Percentiles rank a stretch among this genome's conserved stretches.
phyloP scores from a whole-genome alignment of 2,329 filamentous ascomycete genomes.

The Aaosphaeria pasadenensis region DNA sequence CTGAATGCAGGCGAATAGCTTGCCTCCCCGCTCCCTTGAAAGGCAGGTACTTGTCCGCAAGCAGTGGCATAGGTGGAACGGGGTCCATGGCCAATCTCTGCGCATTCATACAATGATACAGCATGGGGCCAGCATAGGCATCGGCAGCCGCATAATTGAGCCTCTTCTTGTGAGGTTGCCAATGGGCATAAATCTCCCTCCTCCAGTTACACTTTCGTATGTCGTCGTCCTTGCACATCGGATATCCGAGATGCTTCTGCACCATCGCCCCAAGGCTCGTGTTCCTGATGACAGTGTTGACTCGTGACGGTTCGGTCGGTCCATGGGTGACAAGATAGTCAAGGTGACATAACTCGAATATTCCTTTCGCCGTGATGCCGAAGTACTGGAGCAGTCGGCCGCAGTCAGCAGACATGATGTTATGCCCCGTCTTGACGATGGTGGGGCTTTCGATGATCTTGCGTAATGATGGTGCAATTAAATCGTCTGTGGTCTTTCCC shows the following conservation, averaged over 20 bases:
- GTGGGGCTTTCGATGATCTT: slow-evolving; percentile 67
- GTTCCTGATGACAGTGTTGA: slow-evolving; percentile 42
- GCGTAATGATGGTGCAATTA: slow-evolving; percentile 69
- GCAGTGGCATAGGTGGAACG: slow-evolving; percentile 64
- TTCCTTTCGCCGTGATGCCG: slow-evolving; percentile 60
- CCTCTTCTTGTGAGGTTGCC: slow-evolving; percentile 49
- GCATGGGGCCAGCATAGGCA: slow-evolving; percentile 76
- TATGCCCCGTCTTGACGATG: slow-evolving; percentile 74
- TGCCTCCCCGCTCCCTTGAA: neutral
- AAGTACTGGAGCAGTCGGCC: slow-evolving; percentile 67
- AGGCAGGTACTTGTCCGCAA: slow-evolving; percentile 58
- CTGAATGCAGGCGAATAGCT: neutral
- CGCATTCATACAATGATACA: slow-evolving; percentile 70
- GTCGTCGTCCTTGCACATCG: slow-evolving; percentile 77
- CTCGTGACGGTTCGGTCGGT: slow-evolving; percentile 41
- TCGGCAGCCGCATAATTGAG: slow-evolving; percentile 76
- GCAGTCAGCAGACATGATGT: slow-evolving; percentile 60
- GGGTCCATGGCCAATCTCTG: slow-evolving; percentile 60
- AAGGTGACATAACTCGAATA: slow-evolving; percentile 80
- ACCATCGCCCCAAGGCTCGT: slow-evolving; percentile 70
- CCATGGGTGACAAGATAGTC: slow-evolving; percentile 73
- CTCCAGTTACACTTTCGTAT: slow-evolving; percentile 78
- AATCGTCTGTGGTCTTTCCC: slow-evolving; percentile 45
- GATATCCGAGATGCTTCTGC: slow-evolving; percentile 66
- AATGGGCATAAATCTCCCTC: slow-evolving; percentile 49